Evolutionary conservation across 768 basidiomycete species (phyloP).

Genomic region (Lentinula detonsa): DNA sequence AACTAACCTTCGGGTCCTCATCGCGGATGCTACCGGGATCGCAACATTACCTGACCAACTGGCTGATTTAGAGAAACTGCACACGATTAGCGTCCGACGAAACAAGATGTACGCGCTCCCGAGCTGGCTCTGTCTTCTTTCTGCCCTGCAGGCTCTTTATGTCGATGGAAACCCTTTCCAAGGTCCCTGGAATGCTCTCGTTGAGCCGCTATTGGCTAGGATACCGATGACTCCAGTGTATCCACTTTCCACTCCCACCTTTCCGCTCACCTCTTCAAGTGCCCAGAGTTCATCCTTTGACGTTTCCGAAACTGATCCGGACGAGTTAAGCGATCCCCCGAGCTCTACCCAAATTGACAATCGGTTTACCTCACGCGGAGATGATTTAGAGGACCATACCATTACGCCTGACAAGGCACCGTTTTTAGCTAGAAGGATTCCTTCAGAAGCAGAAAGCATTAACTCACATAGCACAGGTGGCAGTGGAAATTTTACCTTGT

Average conservation of each 20-base stretch:
- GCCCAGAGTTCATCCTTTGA: constrained; percentile 25
- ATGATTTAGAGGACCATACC: constrained; percentile 58
- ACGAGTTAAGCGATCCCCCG: constrained; percentile 50
- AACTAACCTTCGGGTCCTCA: constrained; percentile 74
- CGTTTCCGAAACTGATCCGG: constrained; percentile 43
- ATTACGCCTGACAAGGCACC: constrained; percentile 61
- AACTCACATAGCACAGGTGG: neutral
- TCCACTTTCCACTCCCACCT: constrained; percentile 60
- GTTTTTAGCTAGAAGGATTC: constrained; percentile 44
- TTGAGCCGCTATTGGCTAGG: constrained; percentile 76
- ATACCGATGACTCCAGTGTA: constrained; percentile 53
- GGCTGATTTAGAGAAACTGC: constrained; percentile 67
- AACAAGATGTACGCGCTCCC: constrained; percentile 88
- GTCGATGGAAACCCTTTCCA: constrained; percentile 97
- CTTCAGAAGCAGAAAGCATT: constrained; percentile 20
- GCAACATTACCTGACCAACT: constrained; percentile 70
- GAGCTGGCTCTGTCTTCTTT: constrained; percentile 92
- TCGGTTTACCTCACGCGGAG: constrained; percentile 25
- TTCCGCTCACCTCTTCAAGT: constrained; percentile 45
- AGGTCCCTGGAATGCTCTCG: constrained; percentile 85
- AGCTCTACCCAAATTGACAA: constrained; percentile 27
- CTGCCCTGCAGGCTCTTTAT: constrained; percentile 75
- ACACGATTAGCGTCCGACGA: constrained; percentile 83
- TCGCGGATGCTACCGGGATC: constrained; percentile 89
- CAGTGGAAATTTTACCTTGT: constrained; percentile 13